Percentiles rank a stretch among this genome's conserved stretches.
Conservation (phyloP, 257 asterid species). For the Verbascum thapsus region DNA sequence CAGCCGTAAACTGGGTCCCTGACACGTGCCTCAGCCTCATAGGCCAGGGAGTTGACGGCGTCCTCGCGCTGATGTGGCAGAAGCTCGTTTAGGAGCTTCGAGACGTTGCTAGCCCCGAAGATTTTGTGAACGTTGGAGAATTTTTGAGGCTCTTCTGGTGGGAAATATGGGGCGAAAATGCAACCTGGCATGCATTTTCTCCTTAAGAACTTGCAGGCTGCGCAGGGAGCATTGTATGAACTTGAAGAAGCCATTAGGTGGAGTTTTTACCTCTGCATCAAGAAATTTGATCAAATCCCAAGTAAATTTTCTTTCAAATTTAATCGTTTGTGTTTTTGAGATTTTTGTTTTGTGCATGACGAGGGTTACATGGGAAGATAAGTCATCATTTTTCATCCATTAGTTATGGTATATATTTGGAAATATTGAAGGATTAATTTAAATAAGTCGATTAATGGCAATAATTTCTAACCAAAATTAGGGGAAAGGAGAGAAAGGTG, state of each 20-base stretch:
- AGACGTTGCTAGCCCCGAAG: slow-evolving; percentile 68
- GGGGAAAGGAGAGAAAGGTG: no score
- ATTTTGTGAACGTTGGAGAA: slow-evolving; percentile 60
- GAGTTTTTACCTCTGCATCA: slow-evolving; percentile 28
- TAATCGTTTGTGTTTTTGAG: no score
- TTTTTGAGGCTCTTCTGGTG: slow-evolving; percentile 65
- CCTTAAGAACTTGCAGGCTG: slow-evolving; percentile 67
- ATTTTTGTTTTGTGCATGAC: no score
- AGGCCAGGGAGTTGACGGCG: slow-evolving; percentile 61
- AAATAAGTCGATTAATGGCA: no score
- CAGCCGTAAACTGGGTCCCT: slow-evolving; percentile 71
- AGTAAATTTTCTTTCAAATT: slow-evolving; percentile 9
- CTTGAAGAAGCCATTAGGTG: slow-evolving; percentile 50
- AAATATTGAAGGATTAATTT: no score
- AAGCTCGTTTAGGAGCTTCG: slow-evolving; percentile 59
- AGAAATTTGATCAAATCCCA: background rate
- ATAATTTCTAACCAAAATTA: no score
- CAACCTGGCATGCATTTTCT: slow-evolving; percentile 63
- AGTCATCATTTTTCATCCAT: no score
- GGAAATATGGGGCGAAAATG: slow-evolving; percentile 62
- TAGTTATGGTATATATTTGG: no score
- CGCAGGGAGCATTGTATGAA: slow-evolving; percentile 66
- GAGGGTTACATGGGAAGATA: no score
- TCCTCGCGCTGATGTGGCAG: slow-evolving; percentile 60
- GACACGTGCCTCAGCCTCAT: slow-evolving; percentile 72